These are phyloP conservation scores for Podospora tetraspora DNA, from an alignment of 495 filamentous ascomycete genomes.

Conservation along the genomic window DNA sequence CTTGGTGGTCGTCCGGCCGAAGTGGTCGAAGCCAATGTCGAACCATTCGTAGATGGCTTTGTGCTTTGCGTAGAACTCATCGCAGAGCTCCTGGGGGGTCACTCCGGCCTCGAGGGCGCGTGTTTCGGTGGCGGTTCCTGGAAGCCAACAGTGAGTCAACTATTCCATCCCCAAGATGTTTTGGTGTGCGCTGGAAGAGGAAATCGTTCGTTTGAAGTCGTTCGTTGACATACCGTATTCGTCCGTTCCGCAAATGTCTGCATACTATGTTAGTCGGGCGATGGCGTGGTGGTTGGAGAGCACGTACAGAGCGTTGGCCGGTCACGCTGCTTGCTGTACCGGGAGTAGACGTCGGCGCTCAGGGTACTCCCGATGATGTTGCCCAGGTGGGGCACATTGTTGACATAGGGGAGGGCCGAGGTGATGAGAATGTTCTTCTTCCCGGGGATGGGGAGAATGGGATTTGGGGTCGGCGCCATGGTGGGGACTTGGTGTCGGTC, in stretches of 20 bases:
- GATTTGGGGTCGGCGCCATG: slow-evolving; percentile 17
- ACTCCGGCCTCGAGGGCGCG: slow-evolving; percentile 57
- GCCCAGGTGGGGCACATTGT: slow-evolving; percentile 92
- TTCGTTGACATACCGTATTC: slow-evolving; percentile 37
- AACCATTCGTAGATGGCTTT: slow-evolving; percentile 80
- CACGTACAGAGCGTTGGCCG: slow-evolving; percentile 36
- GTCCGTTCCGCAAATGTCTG: slow-evolving; percentile 61
- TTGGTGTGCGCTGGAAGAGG: not conserved
- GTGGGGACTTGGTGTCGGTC: not conserved
- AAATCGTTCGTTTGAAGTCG: slow-evolving; percentile 1
- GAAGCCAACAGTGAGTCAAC: not conserved
- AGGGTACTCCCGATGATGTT: slow-evolving; percentile 91
- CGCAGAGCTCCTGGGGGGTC: slow-evolving; percentile 65
- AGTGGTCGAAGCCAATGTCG: slow-evolving; percentile 76
- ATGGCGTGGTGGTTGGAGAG: not conserved
- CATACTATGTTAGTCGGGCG: not conserved
- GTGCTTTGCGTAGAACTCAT: slow-evolving; percentile 82
- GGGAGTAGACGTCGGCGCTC: slow-evolving; percentile 62
- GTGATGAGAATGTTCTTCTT: slow-evolving; percentile 55
- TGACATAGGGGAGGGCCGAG: slow-evolving; percentile 79
- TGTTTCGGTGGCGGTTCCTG: slow-evolving; percentile 69
- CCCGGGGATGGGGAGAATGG: slow-evolving; percentile 41
- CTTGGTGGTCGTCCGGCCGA: slow-evolving; percentile 74
- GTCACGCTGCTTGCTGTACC: slow-evolving; percentile 38
- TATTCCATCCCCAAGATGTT: not conserved